Evolutionary conservation across 208 protist genomes (phyloP), one percentile per base, ranked within the genome.

Genomic region (Tritrichomonas foetus): DNA sequence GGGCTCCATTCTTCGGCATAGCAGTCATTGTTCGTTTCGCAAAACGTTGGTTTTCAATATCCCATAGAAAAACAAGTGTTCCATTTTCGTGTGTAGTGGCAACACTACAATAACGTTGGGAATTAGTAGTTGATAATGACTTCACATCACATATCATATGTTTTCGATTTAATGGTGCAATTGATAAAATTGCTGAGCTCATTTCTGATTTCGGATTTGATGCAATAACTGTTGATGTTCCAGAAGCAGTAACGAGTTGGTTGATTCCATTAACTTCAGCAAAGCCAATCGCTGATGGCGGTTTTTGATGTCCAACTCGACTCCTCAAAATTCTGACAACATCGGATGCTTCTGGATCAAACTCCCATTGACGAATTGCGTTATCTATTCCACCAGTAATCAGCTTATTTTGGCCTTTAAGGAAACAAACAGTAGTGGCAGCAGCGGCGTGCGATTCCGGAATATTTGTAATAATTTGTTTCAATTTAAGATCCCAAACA

Each of bases 381-480:
- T 89, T 89, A 50, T 89, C 78, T 57, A 36, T 47, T 22, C 78
- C 47, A 39, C 78, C 78, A 13, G 78, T 89, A 27, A 89, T 89
- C 1, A 89, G 27, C 33, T 57, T 25, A 49, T 89, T 89, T 9
- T 22, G 33, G 30, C 39, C 33, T 20, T 44, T 44, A 9, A 89
- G 27, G n/a, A 89, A 89, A 30, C 47, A 27, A 30, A 89, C 78
- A 22, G 78, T 57, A 44, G 78, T 89, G 3, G 57, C 57, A 11
- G 27, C 0, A 33, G 14, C 30, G 25, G 33, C 20, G 47, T 89
- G 78, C 14, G 27, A 44, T 27, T 39, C 47, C 39, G 78, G 16
- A 16, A 36, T 53, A 20, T 53, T 61, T 8, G 78, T 33, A 13
- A 53, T 22, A 39, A 89, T 89, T 57, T 89, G 78, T n/a, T 57